Evolutionary conservation across 352 stramenopile genomes (phyloP), one percentile per base, ranked within the genome.

Genomic region (Phytophthora ohioensis): DNA sequence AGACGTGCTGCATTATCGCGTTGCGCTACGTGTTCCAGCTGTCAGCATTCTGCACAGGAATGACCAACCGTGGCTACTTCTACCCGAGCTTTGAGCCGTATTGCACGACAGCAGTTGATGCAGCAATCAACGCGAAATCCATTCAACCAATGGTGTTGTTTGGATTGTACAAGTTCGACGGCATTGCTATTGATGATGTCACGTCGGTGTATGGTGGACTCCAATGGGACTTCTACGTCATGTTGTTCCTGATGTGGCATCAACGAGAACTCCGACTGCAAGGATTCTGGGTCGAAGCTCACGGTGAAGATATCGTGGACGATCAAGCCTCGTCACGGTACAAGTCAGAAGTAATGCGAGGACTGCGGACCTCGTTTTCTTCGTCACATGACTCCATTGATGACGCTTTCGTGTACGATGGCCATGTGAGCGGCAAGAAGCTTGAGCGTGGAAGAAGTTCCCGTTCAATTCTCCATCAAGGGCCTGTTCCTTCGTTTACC

Each of bases 111-210:
- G 66, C 57, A 39, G 38, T 54, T 59, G 51, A 67, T 68, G 59
- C 79, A 71, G 36, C 57, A 51, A 84, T 59, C 12, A 85, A 87
- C 49, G 76, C 81, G 9, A 85, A 91, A 47, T 67, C 86, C 10
- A 90, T 97, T 36, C 90, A 95, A 54, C 82, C 85, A 0, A 83
- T 92, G 21, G 85, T 95, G 10, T 57, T 95, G n/a, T 71, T 95
- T 52, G 90, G 90, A 3, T 57, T 97, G 32, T 97, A 94, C 75
- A 97, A 97, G 67, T 95, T 94, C 31, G 88, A 97, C 43, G 90
- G 88, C 0, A 76, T 75, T 45, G 80, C 83, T 27, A 84, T 91
- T 11, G 51, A 81, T n/a, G 73, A 64, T 27, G 65, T 89, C 39
- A 86, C 64, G 8, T 80, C 77, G 0, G 87, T 92, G 17, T 91